These are phyloP conservation scores for Penicillium goetzii DNA, from an alignment of 495 filamentous ascomycete genomes.

Conservation along the genomic window DNA sequence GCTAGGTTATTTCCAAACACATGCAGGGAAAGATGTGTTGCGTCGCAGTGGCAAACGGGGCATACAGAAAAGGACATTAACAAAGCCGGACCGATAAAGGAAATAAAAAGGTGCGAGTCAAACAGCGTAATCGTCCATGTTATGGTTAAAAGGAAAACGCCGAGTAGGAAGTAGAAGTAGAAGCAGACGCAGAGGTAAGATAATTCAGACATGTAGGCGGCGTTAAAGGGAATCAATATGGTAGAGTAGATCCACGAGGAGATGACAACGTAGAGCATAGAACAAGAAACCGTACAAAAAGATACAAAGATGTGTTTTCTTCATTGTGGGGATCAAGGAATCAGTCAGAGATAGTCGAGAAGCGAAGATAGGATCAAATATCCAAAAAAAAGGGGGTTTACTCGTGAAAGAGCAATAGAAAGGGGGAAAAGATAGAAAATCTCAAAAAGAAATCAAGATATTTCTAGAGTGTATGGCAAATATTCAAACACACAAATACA, in stretches of 20 bases:
- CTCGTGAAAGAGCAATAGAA: slow-evolving; percentile 20
- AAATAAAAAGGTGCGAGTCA: not conserved
- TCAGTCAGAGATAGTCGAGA: slow-evolving; percentile 24
- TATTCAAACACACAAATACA: slow-evolving; percentile 5
- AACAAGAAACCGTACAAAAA: slow-evolving; percentile 9
- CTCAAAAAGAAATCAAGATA: not conserved
- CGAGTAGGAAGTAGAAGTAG: not conserved
- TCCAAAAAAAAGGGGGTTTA: slow-evolving; percentile 20
- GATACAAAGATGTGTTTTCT: slow-evolving; percentile 8
- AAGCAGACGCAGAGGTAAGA: slow-evolving; percentile 2
- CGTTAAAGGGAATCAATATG: not conserved
- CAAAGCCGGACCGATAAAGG: not conserved
- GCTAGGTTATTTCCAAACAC: slow-evolving; percentile 20
- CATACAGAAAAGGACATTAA: not conserved
- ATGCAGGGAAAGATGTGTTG: slow-evolving; percentile 9
- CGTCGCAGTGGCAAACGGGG: slow-evolving; percentile 7
- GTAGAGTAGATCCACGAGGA: not conserved
- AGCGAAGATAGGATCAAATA: slow-evolving; percentile 12
- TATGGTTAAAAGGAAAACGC: slow-evolving; percentile 5
- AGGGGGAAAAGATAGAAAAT: slow-evolving; percentile 13
- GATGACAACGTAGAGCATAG: not conserved
- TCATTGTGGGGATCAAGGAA: slow-evolving; percentile 24
- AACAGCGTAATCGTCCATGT: not conserved
- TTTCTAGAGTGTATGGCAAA: slow-evolving; percentile 7
- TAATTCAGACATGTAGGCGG: slow-evolving; percentile 6